These are phyloP conservation scores for Lizonia empirigonia DNA, from an alignment of 2,329 filamentous ascomycete species.

Conservation along the genomic window DNA sequence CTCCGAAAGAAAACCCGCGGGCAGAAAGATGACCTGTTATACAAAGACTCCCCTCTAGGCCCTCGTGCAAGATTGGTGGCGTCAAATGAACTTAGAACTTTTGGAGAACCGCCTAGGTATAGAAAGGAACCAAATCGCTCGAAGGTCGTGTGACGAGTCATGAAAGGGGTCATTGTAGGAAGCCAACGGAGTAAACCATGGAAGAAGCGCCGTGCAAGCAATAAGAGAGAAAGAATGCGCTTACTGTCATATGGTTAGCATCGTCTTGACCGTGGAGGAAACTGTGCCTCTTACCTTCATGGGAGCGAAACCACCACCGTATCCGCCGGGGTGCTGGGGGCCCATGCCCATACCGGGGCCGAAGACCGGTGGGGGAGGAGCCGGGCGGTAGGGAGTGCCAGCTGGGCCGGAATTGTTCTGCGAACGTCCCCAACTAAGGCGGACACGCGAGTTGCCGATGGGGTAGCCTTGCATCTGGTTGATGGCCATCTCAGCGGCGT, in stretches of 20 bases:
- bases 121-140: slow-evolving; percentile 46
- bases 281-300: slow-evolving; percentile 61
- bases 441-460: slow-evolving; percentile 97
- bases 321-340: slow-evolving; percentile 65
- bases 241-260: slow-evolving; percentile 38
- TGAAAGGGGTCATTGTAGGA: slow-evolving; percentile 45
- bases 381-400: slow-evolving; percentile 94
- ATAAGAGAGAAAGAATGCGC: slow-evolving; percentile 46
- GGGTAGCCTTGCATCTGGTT: slow-evolving; percentile 99
- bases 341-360: slow-evolving; percentile 70
- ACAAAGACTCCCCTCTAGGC: slow-evolving; percentile 45
- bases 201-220: slow-evolving; percentile 43
- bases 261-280: slow-evolving; percentile 3
- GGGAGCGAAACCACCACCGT: slow-evolving; percentile 64
- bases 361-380: slow-evolving; percentile 78
- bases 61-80: slow-evolving; percentile 43
- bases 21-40: slow-evolving; percentile 46
- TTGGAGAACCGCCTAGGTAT: slow-evolving; percentile 46
- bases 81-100: slow-evolving; percentile 48
- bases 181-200: slow-evolving; percentile 44
- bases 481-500: slow-evolving; percentile 99
- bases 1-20: slow-evolving; percentile 41
- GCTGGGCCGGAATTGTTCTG: slow-evolving; percentile 99
- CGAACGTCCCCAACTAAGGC: slow-evolving; percentile 94
- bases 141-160: slow-evolving; percentile 47